A percentile compares a stretch with the other conserved stretches of the same genome.
These are phyloP conservation scores for Candida freyschussii DNA, from an alignment of 1,139 yeast genomes.

Conservation along the genomic window DNA sequence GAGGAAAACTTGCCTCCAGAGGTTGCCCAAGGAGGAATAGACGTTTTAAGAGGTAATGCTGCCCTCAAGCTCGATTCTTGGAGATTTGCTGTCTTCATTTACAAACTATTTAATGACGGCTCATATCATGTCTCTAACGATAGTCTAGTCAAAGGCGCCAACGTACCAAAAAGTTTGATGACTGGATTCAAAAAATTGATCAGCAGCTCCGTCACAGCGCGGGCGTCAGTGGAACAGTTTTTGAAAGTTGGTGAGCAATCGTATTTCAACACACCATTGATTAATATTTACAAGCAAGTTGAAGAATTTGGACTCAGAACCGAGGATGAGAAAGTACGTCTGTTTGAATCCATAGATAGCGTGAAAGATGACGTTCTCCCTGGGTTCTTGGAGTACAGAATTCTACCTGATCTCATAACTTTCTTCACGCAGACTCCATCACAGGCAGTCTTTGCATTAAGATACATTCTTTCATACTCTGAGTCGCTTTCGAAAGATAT, in stretches of 20 bases:
- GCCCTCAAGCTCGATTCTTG: constrained; percentile 54
- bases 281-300: constrained; percentile 44
- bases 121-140: constrained; percentile 14
- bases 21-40: constrained; percentile 38
- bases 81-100: constrained; percentile 55
- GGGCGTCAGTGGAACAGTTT: constrained; percentile 49
- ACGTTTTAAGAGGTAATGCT: constrained; percentile 33
- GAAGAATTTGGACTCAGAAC: constrained; percentile 48
- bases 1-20: constrained; percentile 41
- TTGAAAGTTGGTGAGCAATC: constrained; percentile 38
- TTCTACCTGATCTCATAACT: constrained; percentile 64
- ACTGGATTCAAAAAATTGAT: constrained; percentile 29
- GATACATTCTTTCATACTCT: constrained; percentile 43
- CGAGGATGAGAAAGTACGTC: constrained; percentile 46
- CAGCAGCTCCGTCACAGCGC: constrained; percentile 31
- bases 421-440: constrained; percentile 29
- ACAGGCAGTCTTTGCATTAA: constrained; percentile 37
- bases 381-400: constrained; percentile 55
- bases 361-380: constrained; percentile 42
- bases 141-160: constrained; percentile 21
- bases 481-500: constrained; percentile 35
- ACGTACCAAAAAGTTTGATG: constrained; percentile 29
- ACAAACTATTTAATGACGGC: constrained; percentile 37
- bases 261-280: constrained; percentile 42
- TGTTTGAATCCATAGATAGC: constrained; percentile 43